These are phyloP conservation scores for Sugiyamaella grinbergsii DNA, from an alignment of 1,139 yeast genomes.

Conservation along the genomic window DNA sequence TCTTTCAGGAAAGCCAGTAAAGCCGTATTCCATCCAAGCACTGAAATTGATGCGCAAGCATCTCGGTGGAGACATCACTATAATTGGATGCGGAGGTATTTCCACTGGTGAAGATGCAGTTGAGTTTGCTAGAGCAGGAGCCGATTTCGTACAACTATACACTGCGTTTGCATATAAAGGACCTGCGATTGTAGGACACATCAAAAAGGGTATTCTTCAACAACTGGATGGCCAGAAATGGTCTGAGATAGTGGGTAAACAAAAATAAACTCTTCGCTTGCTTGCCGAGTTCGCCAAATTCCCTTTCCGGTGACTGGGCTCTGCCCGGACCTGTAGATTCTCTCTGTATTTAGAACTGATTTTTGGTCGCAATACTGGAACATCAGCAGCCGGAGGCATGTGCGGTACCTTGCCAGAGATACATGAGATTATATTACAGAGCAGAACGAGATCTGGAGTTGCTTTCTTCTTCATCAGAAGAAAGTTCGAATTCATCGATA, in stretches of 20 bases:
- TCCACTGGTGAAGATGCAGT: conserved; percentile 80
- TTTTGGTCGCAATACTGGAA: too few relatives aligned
- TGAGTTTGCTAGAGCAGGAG: conserved; percentile 93
- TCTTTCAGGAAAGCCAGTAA: conserved; percentile 87
- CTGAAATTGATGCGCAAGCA: conserved; percentile 68
- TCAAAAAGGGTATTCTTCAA: conserved; percentile 70
- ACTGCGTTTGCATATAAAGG: conserved; percentile 93
- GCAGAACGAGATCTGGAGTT: background rate
- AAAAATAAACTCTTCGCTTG: conserved; percentile 4
- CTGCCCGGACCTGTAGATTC: background rate
- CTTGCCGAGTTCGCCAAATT: too few relatives aligned
- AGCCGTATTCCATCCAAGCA: conserved; percentile 74
- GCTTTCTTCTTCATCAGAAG: conserved; percentile 27
- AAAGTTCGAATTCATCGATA: conserved; percentile 30
- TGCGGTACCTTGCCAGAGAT: background rate
- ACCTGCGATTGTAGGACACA: conserved; percentile 78
- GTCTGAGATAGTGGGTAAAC: conserved; percentile 50
- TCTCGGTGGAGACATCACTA: conserved; percentile 72
- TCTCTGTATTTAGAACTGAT: too few relatives aligned
- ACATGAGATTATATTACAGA: background rate
- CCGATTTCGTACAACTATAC: conserved; percentile 79
- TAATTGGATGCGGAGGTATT: conserved; percentile 96
- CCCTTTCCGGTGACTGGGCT: conserved; percentile 3
- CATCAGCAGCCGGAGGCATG: conserved; percentile 6
- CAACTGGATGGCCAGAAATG: conserved; percentile 80